Percentiles rank a stretch among this genome's conserved stretches.
These are phyloP conservation scores for Arabis alpina DNA, from an alignment of 345 rosid species.

Conservation along the genomic window DNA sequence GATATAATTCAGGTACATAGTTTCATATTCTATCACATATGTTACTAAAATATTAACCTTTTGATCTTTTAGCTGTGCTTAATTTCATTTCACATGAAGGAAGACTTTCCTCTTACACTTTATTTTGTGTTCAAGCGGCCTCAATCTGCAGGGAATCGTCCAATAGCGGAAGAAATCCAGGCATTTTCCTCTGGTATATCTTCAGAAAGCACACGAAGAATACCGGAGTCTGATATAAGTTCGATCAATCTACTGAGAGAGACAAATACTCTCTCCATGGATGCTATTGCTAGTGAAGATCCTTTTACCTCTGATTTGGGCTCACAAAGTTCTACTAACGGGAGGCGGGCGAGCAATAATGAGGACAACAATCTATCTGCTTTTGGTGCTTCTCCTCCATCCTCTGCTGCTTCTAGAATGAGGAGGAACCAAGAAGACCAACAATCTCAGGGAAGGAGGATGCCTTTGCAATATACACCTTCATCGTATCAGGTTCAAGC, in stretches of 20 bases:
- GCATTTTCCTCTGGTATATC: constrained; percentile 53
- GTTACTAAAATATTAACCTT: neutral
- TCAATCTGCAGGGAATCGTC: constrained; percentile 64
- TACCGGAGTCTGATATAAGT: constrained; percentile 50
- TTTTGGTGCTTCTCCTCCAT: constrained; percentile 41
- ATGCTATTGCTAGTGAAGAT: constrained; percentile 53
- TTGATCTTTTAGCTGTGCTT: constrained; percentile 17
- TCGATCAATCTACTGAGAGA: constrained; percentile 52
- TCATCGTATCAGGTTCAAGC: constrained; percentile 48
- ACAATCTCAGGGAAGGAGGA: constrained; percentile 58
- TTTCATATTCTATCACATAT: constrained; percentile 11
- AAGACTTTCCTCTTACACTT: constrained; percentile 73
- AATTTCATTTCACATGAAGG: constrained; percentile 51
- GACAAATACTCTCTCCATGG: constrained; percentile 50
- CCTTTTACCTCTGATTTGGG: constrained; percentile 45
- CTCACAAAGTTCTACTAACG: constrained; percentile 45
- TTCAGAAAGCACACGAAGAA: constrained; percentile 54
- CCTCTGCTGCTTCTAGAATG: constrained; percentile 46
- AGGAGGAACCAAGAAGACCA: constrained; percentile 64
- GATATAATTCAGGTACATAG: constrained; percentile 83
- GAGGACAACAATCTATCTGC: constrained; percentile 52
- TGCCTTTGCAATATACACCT: constrained; percentile 50
- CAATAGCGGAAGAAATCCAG: constrained; percentile 59
- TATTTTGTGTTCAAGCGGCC: constrained; percentile 78
- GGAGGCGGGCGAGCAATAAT: constrained; percentile 41